phyloP scores from a whole-genome alignment of 768 basidiomycete genomes.

The Dendrothele bispora region DNA sequence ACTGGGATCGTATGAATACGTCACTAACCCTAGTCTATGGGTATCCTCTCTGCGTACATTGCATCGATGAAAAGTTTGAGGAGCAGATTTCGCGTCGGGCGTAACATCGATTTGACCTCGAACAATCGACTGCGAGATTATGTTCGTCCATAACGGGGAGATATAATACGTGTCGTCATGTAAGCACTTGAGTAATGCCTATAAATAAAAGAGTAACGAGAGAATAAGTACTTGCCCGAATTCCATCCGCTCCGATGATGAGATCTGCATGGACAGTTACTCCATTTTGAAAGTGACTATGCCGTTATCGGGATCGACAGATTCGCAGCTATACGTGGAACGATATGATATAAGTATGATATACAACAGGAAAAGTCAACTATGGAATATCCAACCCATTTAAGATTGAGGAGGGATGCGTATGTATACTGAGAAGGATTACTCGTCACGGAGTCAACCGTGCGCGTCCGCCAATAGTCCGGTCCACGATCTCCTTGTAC shows the following conservation, averaged over 20 bases:
- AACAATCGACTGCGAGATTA: constrained; percentile 19
- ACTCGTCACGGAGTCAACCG: too few relatives aligned
- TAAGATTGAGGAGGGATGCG: too few relatives aligned
- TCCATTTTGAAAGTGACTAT: constrained; percentile 22
- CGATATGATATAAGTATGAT: too few relatives aligned
- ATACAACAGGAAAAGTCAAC: too few relatives aligned
- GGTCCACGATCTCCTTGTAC: too few relatives aligned
- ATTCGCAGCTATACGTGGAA: constrained; percentile 19
- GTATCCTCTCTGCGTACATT: constrained; percentile 26
- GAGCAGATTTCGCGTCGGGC: constrained; percentile 23
- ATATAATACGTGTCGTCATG: constrained; percentile 22
- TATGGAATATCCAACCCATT: too few relatives aligned
- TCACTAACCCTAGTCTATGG: constrained; percentile 24
- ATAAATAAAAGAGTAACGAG: constrained; percentile 27
- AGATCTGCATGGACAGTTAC: too few relatives aligned
- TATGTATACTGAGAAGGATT: too few relatives aligned
- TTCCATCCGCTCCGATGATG: too few relatives aligned
- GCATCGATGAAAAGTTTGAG: constrained; percentile 31
- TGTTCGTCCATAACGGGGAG: neutral
- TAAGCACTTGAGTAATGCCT: too few relatives aligned
- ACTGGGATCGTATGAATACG: constrained; percentile 25
- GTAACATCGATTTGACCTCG: too few relatives aligned
- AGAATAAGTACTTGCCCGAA: constrained; percentile 19
- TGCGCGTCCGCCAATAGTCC: too few relatives aligned
- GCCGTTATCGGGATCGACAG: constrained; percentile 19